A percentile compares a stretch with the other conserved stretches of the same genome.
Conservation (phyloP, 106 monocot genomes). For the Iris macrosiphon region DNA sequence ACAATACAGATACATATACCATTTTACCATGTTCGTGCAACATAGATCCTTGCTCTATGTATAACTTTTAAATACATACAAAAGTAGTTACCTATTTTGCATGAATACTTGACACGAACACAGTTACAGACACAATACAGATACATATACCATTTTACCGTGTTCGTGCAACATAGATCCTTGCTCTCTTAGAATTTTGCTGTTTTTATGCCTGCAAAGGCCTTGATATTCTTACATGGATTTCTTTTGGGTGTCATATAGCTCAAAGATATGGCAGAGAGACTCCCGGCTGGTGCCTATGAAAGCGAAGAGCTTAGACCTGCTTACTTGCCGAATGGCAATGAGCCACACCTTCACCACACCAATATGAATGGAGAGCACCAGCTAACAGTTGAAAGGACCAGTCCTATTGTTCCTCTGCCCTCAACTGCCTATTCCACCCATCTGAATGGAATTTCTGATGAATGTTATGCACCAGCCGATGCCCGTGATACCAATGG, state of each 20-base stretch:
- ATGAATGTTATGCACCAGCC: conserved; percentile 1
- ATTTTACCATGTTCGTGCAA: too few species aligned
- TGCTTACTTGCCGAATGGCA: conserved; percentile 24
- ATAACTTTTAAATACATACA: too few species aligned
- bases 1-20: too few species aligned
- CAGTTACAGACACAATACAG: too few species aligned
- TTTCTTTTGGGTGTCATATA: conserved; percentile 11
- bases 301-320: conserved; percentile 18
- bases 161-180: too few species aligned
- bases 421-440: neutral
- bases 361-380: conserved; percentile 13
- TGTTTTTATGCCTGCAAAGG: too few species aligned
- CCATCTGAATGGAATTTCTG: conserved; percentile 17
- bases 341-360: conserved; percentile 14
- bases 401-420: conserved; percentile 1
- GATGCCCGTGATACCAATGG: conserved; percentile 9
- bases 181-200: too few species aligned
- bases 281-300: conserved; percentile 36
- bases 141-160: too few species aligned
- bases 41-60: too few species aligned
- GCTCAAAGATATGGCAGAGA: conserved; percentile 76
- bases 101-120: too few species aligned
- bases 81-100: too few species aligned
- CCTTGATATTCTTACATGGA: too few species aligned
- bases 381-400: conserved; percentile 8